Evolutionary conservation across 441 rosid species (phyloP), one percentile per base, ranked within the genome.

Genomic region (Isatis lusitanica): DNA sequence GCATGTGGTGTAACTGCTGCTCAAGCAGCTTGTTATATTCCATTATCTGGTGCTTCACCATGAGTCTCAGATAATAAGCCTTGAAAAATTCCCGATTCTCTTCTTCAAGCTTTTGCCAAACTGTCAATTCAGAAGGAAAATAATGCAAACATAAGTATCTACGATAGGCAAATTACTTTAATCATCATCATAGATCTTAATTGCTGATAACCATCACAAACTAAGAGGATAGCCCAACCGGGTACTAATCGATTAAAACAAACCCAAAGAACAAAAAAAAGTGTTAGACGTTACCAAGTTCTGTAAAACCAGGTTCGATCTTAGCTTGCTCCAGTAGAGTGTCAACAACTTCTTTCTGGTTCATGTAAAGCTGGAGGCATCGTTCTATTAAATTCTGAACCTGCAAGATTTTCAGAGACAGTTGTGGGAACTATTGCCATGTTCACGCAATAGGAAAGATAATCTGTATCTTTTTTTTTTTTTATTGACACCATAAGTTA

Each of bases 31-130:
- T 86, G 82, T 93, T 93, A 77, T 90, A 93, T 80, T 93, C 94
- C 73, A 74, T 43, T 58, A 93, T 88, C 81, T 93, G 97, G 52
- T 86, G 87, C 86, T 93, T 93, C 68, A 93, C 88, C 80, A 73
- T 84, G 74, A 91, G 80, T 69, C 94, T 91, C 66, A 91, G 76
- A 81, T 90, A 82, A 81, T 93, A 93, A n/a, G 95, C 95, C 71
- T 83, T 80, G 79, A 93, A 93, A 79, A 93, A 93, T 7, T 91
- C 97, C 13, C 77, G 76, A 79, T 93, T 93, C 81, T 93, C 94
- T 82, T 93, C 98, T 80, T 93, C 95, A 64, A 93, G 98, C 85
- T 90, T 90, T 85, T 93, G 87, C 98, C 98, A 93, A 78, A 93
- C 98, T 93, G 79, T 58, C 70, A 82, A 52, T 35, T 56, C 73